Conservation (phyloP, 2,329 filamentous ascomycete genomes). For the Arthrobotrys megalospora region DNA sequence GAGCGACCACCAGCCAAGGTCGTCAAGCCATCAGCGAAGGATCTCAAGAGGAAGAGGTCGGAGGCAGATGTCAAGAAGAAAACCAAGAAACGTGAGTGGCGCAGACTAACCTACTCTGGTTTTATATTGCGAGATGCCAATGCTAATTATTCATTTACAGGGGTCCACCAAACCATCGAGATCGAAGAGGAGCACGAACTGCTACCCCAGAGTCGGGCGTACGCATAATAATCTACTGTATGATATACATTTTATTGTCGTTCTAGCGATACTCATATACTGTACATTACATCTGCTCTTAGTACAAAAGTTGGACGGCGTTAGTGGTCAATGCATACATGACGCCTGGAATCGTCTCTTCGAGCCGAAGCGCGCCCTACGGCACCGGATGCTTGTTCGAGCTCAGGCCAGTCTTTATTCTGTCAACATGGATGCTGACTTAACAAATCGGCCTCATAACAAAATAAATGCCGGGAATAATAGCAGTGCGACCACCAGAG, state of each 20-base stretch:
- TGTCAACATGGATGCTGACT: no score
- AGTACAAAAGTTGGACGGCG: conserved; percentile 32
- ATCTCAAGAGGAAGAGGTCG: conserved; percentile 63
- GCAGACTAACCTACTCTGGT: neutral
- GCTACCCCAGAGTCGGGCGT: conserved; percentile 23
- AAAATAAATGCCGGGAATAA: no score
- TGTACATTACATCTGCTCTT: conserved; percentile 21
- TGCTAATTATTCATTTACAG: conserved; percentile 54
- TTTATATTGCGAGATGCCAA: conserved; percentile 17
- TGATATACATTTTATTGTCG: conserved; percentile 39
- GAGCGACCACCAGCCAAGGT: conserved; percentile 52
- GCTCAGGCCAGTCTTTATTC: conserved; percentile 11
- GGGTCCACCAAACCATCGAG: conserved; percentile 63
- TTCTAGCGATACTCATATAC: conserved; percentile 40
- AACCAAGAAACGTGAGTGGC: conserved; percentile 64
- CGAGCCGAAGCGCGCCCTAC: conserved; percentile 17
- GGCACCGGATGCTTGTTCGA: conserved; percentile 30
- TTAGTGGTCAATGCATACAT: conserved; percentile 22
- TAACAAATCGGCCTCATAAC: no score
- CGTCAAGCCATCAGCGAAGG: conserved; percentile 55
- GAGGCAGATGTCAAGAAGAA: conserved; percentile 62
- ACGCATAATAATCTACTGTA: conserved; percentile 39
- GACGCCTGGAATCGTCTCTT: conserved; percentile 13
- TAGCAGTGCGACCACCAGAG: no score
- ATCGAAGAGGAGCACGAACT: conserved; percentile 63